phyloP scores from a whole-genome alignment of 2,329 filamentous ascomycete genomes.

The Penicillium brevicompactum region DNA sequence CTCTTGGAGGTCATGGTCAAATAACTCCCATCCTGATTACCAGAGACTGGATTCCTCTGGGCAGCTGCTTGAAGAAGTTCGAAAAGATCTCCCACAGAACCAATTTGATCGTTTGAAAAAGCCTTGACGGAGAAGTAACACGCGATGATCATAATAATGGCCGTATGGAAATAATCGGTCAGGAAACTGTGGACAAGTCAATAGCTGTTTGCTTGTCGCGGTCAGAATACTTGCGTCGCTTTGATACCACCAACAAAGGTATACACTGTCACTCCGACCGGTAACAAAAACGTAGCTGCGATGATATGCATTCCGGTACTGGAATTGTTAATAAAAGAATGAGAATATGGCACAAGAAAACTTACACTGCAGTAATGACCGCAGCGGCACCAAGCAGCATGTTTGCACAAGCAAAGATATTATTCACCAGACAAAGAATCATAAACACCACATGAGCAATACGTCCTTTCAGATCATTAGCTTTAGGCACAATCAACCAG shows the following conservation, averaged over 20 bases:
- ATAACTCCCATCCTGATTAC: constrained; percentile 57
- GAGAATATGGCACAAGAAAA: background rate
- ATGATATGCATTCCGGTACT: constrained; percentile 55
- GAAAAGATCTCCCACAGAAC: constrained; percentile 52
- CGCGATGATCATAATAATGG: constrained; percentile 55
- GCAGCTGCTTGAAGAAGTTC: constrained; percentile 53
- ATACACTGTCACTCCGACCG: constrained; percentile 43
- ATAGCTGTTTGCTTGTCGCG: background rate
- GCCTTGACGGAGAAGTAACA: constrained; percentile 55
- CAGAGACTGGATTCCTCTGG: constrained; percentile 49
- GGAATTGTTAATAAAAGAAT: background rate
- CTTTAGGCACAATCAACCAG: background rate
- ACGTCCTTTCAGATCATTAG: constrained; percentile 23
- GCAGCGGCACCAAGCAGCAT: constrained; percentile 54
- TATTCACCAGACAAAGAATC: constrained; percentile 55
- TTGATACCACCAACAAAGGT: constrained; percentile 46
- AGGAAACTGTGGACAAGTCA: constrained; percentile 36
- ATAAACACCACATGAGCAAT: constrained; percentile 56
- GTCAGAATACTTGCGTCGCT: constrained; percentile 31
- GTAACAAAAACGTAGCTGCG: constrained; percentile 51
- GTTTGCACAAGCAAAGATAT: constrained; percentile 56
- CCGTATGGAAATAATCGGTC: constrained; percentile 58
- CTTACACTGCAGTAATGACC: constrained; percentile 43
- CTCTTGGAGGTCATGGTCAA: constrained; percentile 59
- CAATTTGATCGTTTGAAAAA: constrained; percentile 49